These are phyloP conservation scores for Forsythia suspensa DNA, from an alignment of 257 asterid genomes.

Conservation along the genomic window DNA sequence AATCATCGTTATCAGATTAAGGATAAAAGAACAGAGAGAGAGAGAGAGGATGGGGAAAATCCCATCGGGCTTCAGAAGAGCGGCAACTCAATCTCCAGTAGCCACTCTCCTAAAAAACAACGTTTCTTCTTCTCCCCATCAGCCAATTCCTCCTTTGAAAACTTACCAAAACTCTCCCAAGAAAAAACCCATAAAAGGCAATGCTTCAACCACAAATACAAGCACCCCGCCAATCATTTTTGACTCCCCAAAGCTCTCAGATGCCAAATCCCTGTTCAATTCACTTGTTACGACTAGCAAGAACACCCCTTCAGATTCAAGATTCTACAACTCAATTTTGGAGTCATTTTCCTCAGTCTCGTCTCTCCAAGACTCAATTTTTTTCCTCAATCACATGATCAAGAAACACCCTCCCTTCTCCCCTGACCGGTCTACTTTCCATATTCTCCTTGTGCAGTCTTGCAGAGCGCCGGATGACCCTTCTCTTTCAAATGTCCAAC, in stretches of 20 bases:
- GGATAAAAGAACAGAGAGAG: not conserved
- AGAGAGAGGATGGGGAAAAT: slow-evolving; percentile 57
- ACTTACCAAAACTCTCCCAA: slow-evolving; percentile 33
- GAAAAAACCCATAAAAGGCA: slow-evolving; percentile 23
- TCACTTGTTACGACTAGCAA: slow-evolving; percentile 54
- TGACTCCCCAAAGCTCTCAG: slow-evolving; percentile 61
- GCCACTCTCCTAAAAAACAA: slow-evolving; percentile 41
- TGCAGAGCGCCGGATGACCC: slow-evolving; percentile 53
- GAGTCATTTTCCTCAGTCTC: slow-evolving; percentile 69
- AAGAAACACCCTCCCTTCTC: slow-evolving; percentile 73
- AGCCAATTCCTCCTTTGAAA: slow-evolving; percentile 20
- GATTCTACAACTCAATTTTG: slow-evolving; percentile 57
- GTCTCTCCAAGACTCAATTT: slow-evolving; percentile 71
- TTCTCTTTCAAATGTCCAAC: slow-evolving; percentile 53
- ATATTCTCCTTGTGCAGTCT: slow-evolving; percentile 60
- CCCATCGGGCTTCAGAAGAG: slow-evolving; percentile 50
- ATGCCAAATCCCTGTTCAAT: slow-evolving; percentile 75
- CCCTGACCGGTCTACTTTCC: slow-evolving; percentile 71
- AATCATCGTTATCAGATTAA: slow-evolving; percentile 13
- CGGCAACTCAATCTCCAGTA: slow-evolving; percentile 37
- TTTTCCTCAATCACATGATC: slow-evolving; percentile 75
- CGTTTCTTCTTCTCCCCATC: slow-evolving; percentile 25
- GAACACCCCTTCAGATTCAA: slow-evolving; percentile 51
- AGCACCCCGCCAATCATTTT: slow-evolving; percentile 38
- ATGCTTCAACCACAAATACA: slow-evolving; percentile 19